Percentiles rank a stretch among this genome's conserved stretches.
phyloP scores from a whole-genome alignment of 164 flowering plant genomes.

The Nymphaea thermarum region DNA sequence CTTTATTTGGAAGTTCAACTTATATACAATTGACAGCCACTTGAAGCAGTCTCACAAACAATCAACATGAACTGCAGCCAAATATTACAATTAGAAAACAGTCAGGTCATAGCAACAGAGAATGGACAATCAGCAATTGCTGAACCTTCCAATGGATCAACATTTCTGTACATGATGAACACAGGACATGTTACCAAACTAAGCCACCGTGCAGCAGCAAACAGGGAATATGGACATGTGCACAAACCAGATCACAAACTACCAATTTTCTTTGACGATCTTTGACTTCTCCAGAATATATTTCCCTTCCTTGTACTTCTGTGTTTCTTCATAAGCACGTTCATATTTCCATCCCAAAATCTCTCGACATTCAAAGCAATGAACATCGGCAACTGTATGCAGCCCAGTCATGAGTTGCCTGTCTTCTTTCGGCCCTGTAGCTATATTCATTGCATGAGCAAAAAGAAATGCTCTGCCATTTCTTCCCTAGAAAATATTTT shows the following conservation, averaged over 20 bases:
- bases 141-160: conserved; percentile 14
- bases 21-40: conserved; percentile 1
- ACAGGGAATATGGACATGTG: neutral
- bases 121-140: conserved; percentile 3
- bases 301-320: conserved; percentile 60
- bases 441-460: conserved; percentile 44
- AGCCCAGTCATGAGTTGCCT: conserved; percentile 45
- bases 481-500: conserved; percentile 19
- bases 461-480: conserved; percentile 45
- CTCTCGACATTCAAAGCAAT: conserved; percentile 35
- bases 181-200: conserved; percentile 10
- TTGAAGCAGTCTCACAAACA: neutral
- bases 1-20: neutral
- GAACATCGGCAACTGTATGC: conserved; percentile 49
- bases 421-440: conserved; percentile 39
- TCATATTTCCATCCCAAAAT: conserved; percentile 59
- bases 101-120: neutral
- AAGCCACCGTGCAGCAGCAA: neutral
- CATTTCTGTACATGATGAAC: conserved; percentile 18
- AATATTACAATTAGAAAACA: neutral
- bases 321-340: conserved; percentile 42
- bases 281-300: conserved; percentile 44
- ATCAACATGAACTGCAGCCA: neutral
- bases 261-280: conserved; percentile 45
- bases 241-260: conserved; percentile 3